These are phyloP conservation scores for Monilinia fructicola DNA, from an alignment of 2,329 filamentous ascomycete genomes.

Conservation along the genomic window DNA sequence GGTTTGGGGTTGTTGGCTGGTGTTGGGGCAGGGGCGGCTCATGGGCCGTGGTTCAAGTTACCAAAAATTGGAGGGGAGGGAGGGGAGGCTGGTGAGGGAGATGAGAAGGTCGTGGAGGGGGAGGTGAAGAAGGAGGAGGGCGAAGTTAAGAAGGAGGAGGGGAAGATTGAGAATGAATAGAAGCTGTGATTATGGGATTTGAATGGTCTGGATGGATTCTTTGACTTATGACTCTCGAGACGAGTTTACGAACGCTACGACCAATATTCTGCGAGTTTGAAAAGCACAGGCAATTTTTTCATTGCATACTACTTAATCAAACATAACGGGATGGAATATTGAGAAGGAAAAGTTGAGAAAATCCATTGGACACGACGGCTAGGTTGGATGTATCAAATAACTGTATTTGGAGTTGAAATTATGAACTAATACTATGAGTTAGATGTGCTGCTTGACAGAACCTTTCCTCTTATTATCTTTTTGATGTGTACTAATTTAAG, in stretches of 20 bases:
- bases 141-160: slow-evolving; percentile 5
- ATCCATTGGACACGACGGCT: neutral
- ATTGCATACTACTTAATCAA: neutral
- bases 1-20: slow-evolving; percentile 30
- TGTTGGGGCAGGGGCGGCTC: slow-evolving; percentile 29
- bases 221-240: neutral
- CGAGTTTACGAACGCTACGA: slow-evolving; percentile 9
- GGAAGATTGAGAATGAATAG: neutral
- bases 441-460: neutral
- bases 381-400: neutral
- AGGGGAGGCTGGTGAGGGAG: slow-evolving; percentile 21
- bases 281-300: neutral
- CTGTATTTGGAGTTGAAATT: neutral
- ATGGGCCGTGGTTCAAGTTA: slow-evolving; percentile 35
- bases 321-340: neutral
- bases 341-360: too few species aligned
- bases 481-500: neutral
- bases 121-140: neutral
- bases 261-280: neutral
- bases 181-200: neutral
- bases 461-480: too few species aligned
- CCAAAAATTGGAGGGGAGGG: slow-evolving; percentile 16
- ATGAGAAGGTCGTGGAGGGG: slow-evolving; percentile 18
- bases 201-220: neutral
- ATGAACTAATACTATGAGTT: neutral